phyloP scores from a whole-genome alignment of 2,329 filamentous ascomycete genomes.

The Xylariomycetidae sp. region DNA sequence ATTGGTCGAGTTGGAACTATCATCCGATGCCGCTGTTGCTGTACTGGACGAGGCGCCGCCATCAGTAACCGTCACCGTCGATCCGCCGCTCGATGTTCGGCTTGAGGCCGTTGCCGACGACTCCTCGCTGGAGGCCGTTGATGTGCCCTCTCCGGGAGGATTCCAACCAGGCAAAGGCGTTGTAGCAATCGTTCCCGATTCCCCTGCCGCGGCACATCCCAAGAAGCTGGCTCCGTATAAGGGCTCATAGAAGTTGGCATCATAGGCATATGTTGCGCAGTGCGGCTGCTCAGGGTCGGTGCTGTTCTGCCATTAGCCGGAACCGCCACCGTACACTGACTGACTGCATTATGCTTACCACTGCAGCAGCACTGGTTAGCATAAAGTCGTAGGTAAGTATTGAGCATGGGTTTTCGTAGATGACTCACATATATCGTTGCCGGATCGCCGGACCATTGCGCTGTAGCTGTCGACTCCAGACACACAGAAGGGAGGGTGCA shows the following conservation, averaged over 20 bases:
- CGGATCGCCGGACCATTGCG: constrained; percentile 11
- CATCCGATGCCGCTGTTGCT: constrained; percentile 1
- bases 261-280: constrained; percentile 25
- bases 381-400: too few species aligned
- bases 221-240: constrained; percentile 21
- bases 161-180: constrained; percentile 11
- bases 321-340: not conserved
- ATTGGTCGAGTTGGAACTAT: constrained; percentile 7
- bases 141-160: constrained; percentile 1
- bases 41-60: constrained; percentile 11
- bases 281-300: constrained; percentile 15
- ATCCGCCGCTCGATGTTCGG: too few species aligned
- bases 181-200: constrained; percentile 18
- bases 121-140: constrained; percentile 1
- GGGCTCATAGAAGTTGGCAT: constrained; percentile 19
- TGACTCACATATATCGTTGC: constrained; percentile 17
- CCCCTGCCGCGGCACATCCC: constrained; percentile 18
- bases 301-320: constrained; percentile 16
- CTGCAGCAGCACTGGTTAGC: too few species aligned
- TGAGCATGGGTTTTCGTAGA: too few species aligned
- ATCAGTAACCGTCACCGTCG: constrained; percentile 15
- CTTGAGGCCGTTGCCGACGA: not conserved
- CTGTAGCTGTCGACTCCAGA: constrained; percentile 15
- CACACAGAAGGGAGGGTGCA: constrained; percentile 25
- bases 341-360: constrained; percentile 1